Conservation (phyloP, 371 early-diverging fungal genomes). For the Smittium mucronatum region DNA sequence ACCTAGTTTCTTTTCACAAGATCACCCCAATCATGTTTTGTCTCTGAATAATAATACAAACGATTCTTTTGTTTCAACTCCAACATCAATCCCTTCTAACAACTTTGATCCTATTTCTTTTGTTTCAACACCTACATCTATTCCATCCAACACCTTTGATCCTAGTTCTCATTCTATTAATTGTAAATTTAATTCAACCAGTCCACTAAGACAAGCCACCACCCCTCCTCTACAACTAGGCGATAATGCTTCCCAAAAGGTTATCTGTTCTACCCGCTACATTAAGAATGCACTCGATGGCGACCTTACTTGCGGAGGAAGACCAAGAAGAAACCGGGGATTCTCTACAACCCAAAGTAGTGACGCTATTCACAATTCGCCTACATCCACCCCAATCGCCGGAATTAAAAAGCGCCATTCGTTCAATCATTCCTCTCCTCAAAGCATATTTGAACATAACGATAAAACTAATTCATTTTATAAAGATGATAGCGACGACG, state of each 20-base stretch:
- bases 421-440: background rate
- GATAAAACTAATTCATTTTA: background rate
- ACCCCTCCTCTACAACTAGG: conserved; percentile 6
- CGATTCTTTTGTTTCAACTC: too few species aligned
- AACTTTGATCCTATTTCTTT: too few species aligned
- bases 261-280: conserved; percentile 1
- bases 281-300: background rate
- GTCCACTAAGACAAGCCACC: background rate
- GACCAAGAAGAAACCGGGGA: background rate
- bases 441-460: background rate
- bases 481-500: background rate
- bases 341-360: background rate
- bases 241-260: conserved; percentile 4
- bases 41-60: too few species aligned
- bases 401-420: background rate
- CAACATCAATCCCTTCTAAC: too few species aligned
- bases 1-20: too few species aligned
- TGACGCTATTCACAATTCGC: conserved; percentile 3
- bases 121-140: too few species aligned
- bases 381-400: background rate
- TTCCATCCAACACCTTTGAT: too few species aligned
- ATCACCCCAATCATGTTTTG: too few species aligned
- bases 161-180: too few species aligned
- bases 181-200: too few species aligned
- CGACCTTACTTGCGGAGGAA: conserved; percentile 5